These are phyloP conservation scores for Nidularia sp. DNA, from an alignment of 768 basidiomycete genomes.

Conservation along the genomic window DNA sequence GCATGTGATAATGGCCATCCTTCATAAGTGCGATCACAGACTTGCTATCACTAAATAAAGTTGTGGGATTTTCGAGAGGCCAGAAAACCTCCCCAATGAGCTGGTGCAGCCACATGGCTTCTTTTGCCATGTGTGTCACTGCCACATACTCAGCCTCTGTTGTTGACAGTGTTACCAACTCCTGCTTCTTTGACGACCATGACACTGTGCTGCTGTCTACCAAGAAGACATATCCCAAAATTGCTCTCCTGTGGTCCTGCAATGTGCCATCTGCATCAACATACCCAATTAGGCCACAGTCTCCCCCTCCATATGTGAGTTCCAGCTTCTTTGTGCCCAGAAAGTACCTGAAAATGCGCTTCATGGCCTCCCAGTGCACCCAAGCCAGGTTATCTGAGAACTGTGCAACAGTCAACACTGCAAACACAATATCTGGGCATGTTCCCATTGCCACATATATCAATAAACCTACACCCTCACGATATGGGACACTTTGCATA, in stretches of 20 bases:
- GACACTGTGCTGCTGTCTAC: neutral
- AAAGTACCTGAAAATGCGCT: neutral
- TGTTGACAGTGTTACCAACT: neutral
- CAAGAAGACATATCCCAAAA: neutral
- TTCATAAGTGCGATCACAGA: neutral
- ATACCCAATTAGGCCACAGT: neutral
- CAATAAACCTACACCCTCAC: neutral
- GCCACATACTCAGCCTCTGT: slow-evolving; percentile 2
- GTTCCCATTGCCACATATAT: neutral
- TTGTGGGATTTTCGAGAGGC: neutral
- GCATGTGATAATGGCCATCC: neutral
- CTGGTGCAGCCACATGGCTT: neutral
- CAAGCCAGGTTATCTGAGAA: neutral
- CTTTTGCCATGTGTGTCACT: neutral
- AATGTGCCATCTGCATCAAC: neutral
- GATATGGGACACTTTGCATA: no score
- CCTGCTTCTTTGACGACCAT: neutral
- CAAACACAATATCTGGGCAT: neutral
- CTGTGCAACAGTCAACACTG: neutral
- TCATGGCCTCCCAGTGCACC: neutral
- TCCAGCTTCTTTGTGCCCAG: neutral
- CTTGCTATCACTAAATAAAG: neutral
- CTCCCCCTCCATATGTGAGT: neutral
- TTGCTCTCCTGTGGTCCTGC: neutral
- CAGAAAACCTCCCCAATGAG: neutral